A percentile compares a stretch with the other conserved stretches of the same genome.
Conservation (phyloP, 2,329 filamentous ascomycete species). For the Xylariomycetidae sp. region DNA sequence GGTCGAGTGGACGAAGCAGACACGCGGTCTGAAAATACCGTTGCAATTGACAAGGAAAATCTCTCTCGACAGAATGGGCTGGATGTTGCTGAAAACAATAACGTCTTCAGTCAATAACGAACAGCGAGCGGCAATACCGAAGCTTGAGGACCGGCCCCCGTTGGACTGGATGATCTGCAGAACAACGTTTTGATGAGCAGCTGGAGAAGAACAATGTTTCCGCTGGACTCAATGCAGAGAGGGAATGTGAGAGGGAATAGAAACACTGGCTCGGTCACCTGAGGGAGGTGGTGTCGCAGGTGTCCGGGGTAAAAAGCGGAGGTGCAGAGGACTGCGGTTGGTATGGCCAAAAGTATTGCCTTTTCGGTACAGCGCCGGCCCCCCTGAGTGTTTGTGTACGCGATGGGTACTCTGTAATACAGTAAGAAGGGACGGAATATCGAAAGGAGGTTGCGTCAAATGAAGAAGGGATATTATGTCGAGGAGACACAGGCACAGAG, state of each 20-base stretch:
- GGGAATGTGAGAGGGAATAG: constrained; percentile 21
- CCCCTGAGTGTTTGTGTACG: constrained; percentile 7
- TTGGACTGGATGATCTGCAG: constrained; percentile 31
- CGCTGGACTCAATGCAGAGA: constrained; percentile 22
- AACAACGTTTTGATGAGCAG: constrained; percentile 23
- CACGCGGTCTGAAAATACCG: no score
- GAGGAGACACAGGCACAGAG: no score
- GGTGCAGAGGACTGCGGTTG: constrained; percentile 15
- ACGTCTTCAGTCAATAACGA: background rate
- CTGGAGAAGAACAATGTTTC: constrained; percentile 1
- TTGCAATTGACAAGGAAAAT: no score
- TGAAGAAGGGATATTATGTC: no score
- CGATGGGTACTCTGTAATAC: no score
- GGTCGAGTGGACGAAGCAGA: no score
- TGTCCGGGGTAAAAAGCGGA: constrained; percentile 21
- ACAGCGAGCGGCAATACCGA: constrained; percentile 9
- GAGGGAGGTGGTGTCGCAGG: constrained; percentile 36
- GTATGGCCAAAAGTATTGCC: constrained; percentile 15
- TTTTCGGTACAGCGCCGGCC: constrained; percentile 10
- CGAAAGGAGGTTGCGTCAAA: no score
- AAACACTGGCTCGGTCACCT: constrained; percentile 27
- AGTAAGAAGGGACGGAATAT: no score
- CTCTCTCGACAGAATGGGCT: constrained; percentile 5
- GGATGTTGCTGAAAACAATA: constrained; percentile 1
- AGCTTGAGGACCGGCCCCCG: constrained; percentile 30